phyloP scores from a whole-genome alignment of 2,329 filamentous ascomycete genomes.

The Colletotrichum echinochloae region DNA sequence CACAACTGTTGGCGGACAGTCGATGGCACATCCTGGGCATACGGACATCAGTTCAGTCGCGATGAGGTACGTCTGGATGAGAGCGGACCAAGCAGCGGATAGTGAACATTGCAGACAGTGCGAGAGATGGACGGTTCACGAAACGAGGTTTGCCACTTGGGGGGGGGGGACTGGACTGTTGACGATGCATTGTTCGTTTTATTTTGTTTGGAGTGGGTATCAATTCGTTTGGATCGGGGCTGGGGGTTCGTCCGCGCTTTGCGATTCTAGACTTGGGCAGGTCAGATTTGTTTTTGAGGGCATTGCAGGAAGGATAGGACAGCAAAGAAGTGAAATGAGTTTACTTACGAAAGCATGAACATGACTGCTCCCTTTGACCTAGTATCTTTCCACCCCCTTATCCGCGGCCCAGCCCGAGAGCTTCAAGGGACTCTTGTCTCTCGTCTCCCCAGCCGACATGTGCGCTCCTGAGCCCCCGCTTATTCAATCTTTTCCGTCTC shows the following conservation, averaged over 20 bases:
- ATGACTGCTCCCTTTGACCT: conserved; percentile 17
- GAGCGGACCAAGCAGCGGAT: not conserved
- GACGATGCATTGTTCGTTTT: not conserved
- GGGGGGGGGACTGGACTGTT: not conserved
- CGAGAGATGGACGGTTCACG: not conserved
- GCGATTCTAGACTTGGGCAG: not conserved
- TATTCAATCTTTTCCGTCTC: conserved; percentile 33
- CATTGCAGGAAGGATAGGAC: not conserved
- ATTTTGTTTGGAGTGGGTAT: conserved; percentile 22
- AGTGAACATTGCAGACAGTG: too few species aligned
- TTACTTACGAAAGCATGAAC: conserved; percentile 35
- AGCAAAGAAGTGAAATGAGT: not conserved
- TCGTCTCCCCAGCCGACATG: not conserved
- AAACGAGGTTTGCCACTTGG: not conserved
- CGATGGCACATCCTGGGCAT: not conserved
- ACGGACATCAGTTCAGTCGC: not conserved
- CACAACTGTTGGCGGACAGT: not conserved
- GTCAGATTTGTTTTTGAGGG: conserved; percentile 4
- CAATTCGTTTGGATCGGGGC: conserved; percentile 33
- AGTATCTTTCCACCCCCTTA: not conserved
- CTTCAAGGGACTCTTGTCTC: not conserved
- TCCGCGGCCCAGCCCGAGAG: not conserved
- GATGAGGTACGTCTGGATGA: too few species aligned
- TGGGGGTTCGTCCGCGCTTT: not conserved
- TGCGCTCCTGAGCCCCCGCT: too few species aligned